Evolutionary conservation across 352 stramenopile species (phyloP).

Genomic region (Globisporangium paroecandrum): DNA sequence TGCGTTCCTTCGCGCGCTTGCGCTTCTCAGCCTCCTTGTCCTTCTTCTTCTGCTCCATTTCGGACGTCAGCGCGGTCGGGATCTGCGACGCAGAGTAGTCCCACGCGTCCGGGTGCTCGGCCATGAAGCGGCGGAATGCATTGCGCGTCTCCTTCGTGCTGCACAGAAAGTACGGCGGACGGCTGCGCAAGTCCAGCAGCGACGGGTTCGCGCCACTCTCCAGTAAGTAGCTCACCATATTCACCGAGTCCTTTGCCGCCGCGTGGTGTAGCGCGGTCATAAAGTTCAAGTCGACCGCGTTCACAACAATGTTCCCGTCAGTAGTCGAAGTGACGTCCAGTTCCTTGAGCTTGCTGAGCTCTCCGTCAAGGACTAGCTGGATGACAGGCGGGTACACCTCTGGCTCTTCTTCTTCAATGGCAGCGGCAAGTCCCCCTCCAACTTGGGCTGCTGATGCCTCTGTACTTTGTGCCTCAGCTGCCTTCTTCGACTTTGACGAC

Average conservation of each 20-base stretch:
- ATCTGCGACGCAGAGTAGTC: conserved; percentile 75
- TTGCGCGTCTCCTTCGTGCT: conserved; percentile 87
- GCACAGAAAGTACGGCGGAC: conserved; percentile 90
- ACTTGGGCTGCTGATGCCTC: conserved; percentile 17
- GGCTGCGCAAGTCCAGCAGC: conserved; percentile 70
- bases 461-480: conserved; percentile 22
- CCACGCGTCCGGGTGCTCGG: conserved; percentile 74
- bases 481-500: conserved; percentile 27
- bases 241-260: conserved; percentile 38
- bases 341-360: conserved; percentile 35
- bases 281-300: conserved; percentile 52
- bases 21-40: conserved; percentile 88
- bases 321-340: conserved; percentile 27
- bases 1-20: conserved; percentile 82
- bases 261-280: conserved; percentile 83
- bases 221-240: conserved; percentile 71
- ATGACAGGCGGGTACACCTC: conserved; percentile 32
- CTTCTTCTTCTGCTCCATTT: conserved; percentile 85
- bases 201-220: conserved; percentile 83
- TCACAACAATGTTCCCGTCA: conserved; percentile 24
- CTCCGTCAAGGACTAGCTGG: conserved; percentile 33
- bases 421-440: neutral
- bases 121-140: conserved; percentile 88
- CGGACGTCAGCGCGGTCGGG: conserved; percentile 62
- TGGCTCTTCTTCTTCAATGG: conserved; percentile 16